Percentiles rank a stretch among this genome's conserved stretches.
phyloP scores from a whole-genome alignment of 1,284 basidiomycete species.

The Pseudozyma pruni region DNA sequence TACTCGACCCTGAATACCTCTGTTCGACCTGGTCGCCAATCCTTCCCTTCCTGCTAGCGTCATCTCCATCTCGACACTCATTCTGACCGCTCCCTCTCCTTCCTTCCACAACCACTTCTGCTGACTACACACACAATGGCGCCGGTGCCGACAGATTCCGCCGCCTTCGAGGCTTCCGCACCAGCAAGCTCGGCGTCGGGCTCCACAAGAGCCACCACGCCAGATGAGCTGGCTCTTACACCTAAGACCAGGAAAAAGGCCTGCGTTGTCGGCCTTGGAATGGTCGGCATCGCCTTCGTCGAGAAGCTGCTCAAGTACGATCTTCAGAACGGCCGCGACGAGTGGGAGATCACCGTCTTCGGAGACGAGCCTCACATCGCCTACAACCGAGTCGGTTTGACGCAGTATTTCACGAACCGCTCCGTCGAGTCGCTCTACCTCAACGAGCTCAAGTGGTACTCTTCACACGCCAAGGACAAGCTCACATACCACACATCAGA shows the following conservation, averaged over 20 bases:
- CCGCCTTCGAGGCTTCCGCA: constrained; percentile 8
- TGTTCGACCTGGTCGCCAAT: background rate
- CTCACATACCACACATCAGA: constrained; percentile 62
- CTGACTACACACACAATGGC: constrained; percentile 20
- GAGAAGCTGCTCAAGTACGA: constrained; percentile 61
- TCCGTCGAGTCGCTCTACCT: constrained; percentile 77
- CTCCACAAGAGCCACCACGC: constrained; percentile 39
- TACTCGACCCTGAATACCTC: background rate
- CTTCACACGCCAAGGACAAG: constrained; percentile 59
- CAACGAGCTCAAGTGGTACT: constrained; percentile 75
- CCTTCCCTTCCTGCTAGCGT: background rate
- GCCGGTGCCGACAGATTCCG: constrained; percentile 35
- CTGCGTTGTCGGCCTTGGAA: constrained; percentile 76
- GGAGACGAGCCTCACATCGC: constrained; percentile 77
- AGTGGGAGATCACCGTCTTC: constrained; percentile 62
- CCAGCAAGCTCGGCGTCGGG: constrained; percentile 23
- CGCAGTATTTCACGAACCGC: constrained; percentile 76
- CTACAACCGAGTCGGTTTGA: constrained; percentile 74
- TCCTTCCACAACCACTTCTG: background rate
- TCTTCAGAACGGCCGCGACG: constrained; percentile 47
- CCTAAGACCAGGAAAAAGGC: constrained; percentile 61
- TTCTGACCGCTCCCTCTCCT: background rate
- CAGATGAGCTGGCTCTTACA: constrained; percentile 19
- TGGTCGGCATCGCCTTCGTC: constrained; percentile 75
- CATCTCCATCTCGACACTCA: background rate